Evolutionary conservation across 129 eudicot genomes (phyloP).

Genomic region (Oenanthe sinensis): DNA sequence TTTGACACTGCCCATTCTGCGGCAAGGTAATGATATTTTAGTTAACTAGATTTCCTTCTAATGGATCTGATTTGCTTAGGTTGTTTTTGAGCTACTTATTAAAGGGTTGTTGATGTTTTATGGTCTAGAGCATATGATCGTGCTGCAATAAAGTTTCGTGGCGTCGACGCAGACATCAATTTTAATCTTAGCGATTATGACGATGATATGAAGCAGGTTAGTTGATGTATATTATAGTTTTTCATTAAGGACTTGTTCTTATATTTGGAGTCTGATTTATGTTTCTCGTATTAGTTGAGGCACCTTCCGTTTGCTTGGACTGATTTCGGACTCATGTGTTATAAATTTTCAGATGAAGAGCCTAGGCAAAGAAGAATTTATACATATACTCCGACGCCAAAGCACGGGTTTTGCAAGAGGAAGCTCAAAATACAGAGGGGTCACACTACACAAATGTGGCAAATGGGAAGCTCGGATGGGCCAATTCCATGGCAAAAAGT

Average conservation of each 20-base stretch:
- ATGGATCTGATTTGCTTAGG: not conserved
- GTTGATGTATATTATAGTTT: not conserved
- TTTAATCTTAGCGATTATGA: slow-evolving; percentile 50
- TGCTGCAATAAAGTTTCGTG: slow-evolving; percentile 72
- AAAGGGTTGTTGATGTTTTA: not conserved
- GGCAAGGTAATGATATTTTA: slow-evolving; percentile 40
- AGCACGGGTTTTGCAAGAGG: slow-evolving; percentile 78
- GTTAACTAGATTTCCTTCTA: not conserved
- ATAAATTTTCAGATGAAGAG: slow-evolving; percentile 46
- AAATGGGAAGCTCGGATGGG: slow-evolving; percentile 97
- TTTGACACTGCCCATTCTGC: slow-evolving; percentile 93
- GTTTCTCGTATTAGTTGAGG: not conserved
- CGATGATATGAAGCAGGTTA: slow-evolving; percentile 62
- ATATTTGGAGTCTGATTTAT: not conserved
- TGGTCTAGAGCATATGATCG: slow-evolving; percentile 59
- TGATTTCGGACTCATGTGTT: slow-evolving; percentile 5
- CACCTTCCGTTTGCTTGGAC: not conserved
- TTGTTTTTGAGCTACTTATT: not conserved
- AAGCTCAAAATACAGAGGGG: slow-evolving; percentile 74
- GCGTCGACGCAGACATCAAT: slow-evolving; percentile 68
- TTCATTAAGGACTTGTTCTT: not conserved
- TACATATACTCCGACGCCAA: slow-evolving; percentile 68
- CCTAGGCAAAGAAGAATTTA: slow-evolving; percentile 73
- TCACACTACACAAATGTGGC: slow-evolving; percentile 81
- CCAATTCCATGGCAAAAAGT: slow-evolving; percentile 81